phyloP scores from a whole-genome alignment of 495 filamentous ascomycete species.

The Penicillium roqueforti region DNA sequence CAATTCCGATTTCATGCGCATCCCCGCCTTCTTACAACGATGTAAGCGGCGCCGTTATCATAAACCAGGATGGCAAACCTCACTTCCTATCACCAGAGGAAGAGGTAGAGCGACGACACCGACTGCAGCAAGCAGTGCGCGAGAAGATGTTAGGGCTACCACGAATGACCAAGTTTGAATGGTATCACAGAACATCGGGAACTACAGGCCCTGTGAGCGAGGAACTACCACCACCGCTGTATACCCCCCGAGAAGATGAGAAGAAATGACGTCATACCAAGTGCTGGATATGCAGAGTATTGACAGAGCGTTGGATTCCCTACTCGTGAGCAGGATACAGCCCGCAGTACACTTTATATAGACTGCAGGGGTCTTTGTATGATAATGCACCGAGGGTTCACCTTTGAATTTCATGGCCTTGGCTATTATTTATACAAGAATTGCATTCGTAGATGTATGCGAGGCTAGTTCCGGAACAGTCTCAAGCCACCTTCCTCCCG shows the following conservation, averaged over 20 bases:
- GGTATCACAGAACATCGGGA: slow-evolving; percentile 13
- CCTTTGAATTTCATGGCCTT: slow-evolving; percentile 4
- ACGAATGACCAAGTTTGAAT: slow-evolving; percentile 20
- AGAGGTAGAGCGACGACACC: slow-evolving; percentile 18
- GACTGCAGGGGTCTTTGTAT: neutral
- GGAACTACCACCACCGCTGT: slow-evolving; percentile 18
- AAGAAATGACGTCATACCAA: neutral
- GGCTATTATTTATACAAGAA: slow-evolving; percentile 8
- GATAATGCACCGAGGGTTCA: slow-evolving; percentile 4
- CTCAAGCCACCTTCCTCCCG: slow-evolving; percentile 66
- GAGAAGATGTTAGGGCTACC: slow-evolving; percentile 33
- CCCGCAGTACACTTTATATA: neutral
- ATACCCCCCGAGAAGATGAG: slow-evolving; percentile 15
- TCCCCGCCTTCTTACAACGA: slow-evolving; percentile 27
- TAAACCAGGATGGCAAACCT: slow-evolving; percentile 24
- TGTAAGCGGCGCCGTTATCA: slow-evolving; percentile 29
- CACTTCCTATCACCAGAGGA: slow-evolving; percentile 30
- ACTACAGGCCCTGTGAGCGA: neutral
- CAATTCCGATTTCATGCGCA: slow-evolving; percentile 3
- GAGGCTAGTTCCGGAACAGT: slow-evolving; percentile 59
- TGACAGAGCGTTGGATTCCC: neutral
- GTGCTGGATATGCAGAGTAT: neutral
- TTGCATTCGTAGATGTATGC: neutral
- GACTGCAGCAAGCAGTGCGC: slow-evolving; percentile 22
- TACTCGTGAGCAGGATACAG: neutral